These are phyloP conservation scores for Populus tomentosa DNA, from an alignment of 441 rosid species.

Conservation along the genomic window DNA sequence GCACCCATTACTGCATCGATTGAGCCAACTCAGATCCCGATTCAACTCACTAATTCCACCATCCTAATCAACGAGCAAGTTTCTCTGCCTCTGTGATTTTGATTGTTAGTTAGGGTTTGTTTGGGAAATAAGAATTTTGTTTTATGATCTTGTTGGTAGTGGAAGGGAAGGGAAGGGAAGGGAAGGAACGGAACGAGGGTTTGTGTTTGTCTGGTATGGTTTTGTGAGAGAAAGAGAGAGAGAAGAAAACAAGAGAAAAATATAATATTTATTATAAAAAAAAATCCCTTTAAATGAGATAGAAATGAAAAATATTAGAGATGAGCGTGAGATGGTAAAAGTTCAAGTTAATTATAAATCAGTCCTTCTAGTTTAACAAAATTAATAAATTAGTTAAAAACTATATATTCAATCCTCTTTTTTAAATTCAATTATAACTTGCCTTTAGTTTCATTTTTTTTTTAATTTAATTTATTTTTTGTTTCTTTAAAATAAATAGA, in stretches of 20 bases:
- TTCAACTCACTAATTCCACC: slow-evolving; percentile 26
- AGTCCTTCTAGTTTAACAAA: not conserved
- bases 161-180: not conserved
- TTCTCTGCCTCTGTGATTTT: not conserved
- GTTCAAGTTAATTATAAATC: not conserved
- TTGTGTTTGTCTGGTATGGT: not conserved
- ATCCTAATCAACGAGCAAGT: not conserved
- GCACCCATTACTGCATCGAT: slow-evolving; percentile 70
- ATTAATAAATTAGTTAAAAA: not conserved
- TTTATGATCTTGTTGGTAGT: not conserved
- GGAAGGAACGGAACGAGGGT: slow-evolving; percentile 7
- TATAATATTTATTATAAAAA: not conserved
- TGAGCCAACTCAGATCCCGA: slow-evolving; percentile 34
- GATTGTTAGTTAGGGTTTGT: not conserved
- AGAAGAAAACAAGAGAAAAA: not conserved
- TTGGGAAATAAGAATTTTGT: not conserved
- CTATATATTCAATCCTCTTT: not conserved
- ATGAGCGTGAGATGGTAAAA: not conserved
- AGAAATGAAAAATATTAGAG: not conserved
- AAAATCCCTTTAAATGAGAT: not conserved
- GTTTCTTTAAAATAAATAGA: not conserved
- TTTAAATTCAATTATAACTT: not conserved
- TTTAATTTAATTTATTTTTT: not conserved
- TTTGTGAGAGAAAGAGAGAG: not conserved
- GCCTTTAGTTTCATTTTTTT: not conserved